phyloP scores from a whole-genome alignment of 2,329 filamentous ascomycete species.

The Colletotrichum camelliae region DNA sequence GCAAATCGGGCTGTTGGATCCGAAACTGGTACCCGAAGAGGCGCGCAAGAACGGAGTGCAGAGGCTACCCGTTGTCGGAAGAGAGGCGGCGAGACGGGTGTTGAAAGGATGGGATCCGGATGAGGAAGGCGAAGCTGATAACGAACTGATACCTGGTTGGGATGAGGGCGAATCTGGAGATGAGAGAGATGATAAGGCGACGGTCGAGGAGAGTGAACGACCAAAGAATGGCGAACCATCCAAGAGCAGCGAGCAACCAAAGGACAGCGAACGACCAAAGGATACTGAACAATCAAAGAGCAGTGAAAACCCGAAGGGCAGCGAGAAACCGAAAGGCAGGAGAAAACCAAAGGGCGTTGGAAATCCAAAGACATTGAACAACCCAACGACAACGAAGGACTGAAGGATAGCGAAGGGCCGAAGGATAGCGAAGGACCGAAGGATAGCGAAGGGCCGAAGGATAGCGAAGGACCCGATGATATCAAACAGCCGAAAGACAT shows the following conservation, averaged over 20 bases:
- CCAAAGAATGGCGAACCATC: background rate
- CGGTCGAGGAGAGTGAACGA: background rate
- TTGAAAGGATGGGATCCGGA: slow-evolving; percentile 36
- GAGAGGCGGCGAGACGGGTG: slow-evolving; percentile 42
- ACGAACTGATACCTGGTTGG: slow-evolving; percentile 43
- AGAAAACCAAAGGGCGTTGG: background rate
- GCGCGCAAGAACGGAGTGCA: slow-evolving; percentile 38
- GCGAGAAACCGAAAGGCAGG: background rate
- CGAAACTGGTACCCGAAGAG: slow-evolving; percentile 38
- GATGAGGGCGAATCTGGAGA: slow-evolving; percentile 22
- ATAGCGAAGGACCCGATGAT: background rate
- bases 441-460: background rate
- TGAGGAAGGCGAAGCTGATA: slow-evolving; percentile 48
- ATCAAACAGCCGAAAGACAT: background rate
- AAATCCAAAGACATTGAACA: background rate
- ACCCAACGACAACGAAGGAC: background rate
- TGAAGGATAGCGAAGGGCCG: background rate
- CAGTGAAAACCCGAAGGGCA: background rate
- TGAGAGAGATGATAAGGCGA: background rate
- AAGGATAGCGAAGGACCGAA: background rate
- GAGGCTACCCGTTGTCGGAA: slow-evolving; percentile 44
- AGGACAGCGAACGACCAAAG: background rate
- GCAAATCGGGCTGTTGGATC: slow-evolving; percentile 63
- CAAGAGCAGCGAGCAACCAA: background rate
- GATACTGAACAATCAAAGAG: background rate